phyloP scores from a whole-genome alignment of 2,329 filamentous ascomycete species.

The Colletotrichum limetticola region DNA sequence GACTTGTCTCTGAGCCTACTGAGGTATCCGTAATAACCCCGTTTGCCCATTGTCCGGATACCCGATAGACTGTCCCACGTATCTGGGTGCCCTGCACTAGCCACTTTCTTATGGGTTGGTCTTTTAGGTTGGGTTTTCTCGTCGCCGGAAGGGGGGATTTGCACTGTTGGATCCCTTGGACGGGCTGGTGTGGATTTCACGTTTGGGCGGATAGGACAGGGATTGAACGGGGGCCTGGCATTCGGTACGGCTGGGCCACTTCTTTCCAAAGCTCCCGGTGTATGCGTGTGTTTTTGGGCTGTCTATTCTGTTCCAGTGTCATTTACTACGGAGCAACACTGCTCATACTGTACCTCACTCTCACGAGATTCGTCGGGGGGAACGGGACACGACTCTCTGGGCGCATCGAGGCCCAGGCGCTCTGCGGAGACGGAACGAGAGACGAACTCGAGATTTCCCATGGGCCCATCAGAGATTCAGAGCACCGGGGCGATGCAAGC shows the following conservation, averaged over 20 bases:
- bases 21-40: background rate
- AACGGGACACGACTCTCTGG: background rate
- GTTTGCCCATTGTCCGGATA: background rate
- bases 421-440: slow-evolving; percentile 6
- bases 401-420: slow-evolving; percentile 15
- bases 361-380: background rate
- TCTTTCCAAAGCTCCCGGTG: background rate
- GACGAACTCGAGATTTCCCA: background rate
- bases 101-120: background rate
- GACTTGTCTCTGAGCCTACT: background rate
- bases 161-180: background rate
- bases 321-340: background rate
- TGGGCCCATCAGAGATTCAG: background rate
- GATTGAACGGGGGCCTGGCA: background rate
- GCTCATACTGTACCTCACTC: background rate
- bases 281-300: background rate
- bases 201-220: background rate
- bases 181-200: background rate
- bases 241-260: background rate
- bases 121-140: background rate
- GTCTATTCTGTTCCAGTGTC: too few species aligned
- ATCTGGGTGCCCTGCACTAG: slow-evolving; percentile 4
- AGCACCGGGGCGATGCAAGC: background rate
- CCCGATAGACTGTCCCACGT: background rate
- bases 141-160: slow-evolving; percentile 1